phyloP scores from a whole-genome alignment of 2,329 filamentous ascomycete genomes.

The Colletotrichum falcatum region DNA sequence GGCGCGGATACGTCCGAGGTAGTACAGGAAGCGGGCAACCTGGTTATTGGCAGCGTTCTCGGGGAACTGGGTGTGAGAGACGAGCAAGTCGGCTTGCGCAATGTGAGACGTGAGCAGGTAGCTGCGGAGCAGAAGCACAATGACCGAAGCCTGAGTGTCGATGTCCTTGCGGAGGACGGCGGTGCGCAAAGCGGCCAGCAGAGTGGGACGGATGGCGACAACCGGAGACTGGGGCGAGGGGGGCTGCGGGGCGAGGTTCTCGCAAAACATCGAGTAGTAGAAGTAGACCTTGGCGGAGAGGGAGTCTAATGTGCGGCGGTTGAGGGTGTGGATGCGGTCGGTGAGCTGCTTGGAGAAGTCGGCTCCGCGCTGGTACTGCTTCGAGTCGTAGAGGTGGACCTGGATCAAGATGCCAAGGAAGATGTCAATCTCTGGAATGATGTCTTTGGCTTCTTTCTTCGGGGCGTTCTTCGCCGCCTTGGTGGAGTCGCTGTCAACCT shows the following conservation, averaged over 20 bases:
- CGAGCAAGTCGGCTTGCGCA: constrained; percentile 92
- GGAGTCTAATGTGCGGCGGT: constrained; percentile 93
- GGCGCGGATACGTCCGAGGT: constrained; percentile 93
- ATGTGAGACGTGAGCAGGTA: constrained; percentile 98
- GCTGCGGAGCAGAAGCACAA: constrained; percentile 93
- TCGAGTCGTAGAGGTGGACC: constrained; percentile 89
- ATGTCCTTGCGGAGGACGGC: constrained; percentile 97
- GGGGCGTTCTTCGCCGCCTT: constrained; percentile 66
- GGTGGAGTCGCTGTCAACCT: constrained; percentile 71
- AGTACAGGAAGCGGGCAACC: constrained; percentile 96
- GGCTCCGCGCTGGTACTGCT: constrained; percentile 82
- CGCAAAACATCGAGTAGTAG: constrained; percentile 96
- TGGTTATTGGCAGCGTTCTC: constrained; percentile 97
- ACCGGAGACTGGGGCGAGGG: constrained; percentile 90
- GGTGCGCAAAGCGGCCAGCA: constrained; percentile 90
- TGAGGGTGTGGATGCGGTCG: constrained; percentile 87
- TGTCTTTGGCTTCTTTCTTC: constrained; percentile 79
- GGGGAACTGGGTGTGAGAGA: constrained; percentile 96
- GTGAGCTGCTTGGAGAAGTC: constrained; percentile 87
- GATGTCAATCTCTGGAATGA: constrained; percentile 87
- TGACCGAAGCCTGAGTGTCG: constrained; percentile 96
- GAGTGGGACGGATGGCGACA: constrained; percentile 84
- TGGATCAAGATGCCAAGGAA: constrained; percentile 89
- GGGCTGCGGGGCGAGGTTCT: constrained; percentile 87
- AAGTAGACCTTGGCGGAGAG: constrained; percentile 97